Evolutionary conservation across 2,329 filamentous ascomycete genomes (phyloP).

Genomic region (Tolypocladium tundrense): DNA sequence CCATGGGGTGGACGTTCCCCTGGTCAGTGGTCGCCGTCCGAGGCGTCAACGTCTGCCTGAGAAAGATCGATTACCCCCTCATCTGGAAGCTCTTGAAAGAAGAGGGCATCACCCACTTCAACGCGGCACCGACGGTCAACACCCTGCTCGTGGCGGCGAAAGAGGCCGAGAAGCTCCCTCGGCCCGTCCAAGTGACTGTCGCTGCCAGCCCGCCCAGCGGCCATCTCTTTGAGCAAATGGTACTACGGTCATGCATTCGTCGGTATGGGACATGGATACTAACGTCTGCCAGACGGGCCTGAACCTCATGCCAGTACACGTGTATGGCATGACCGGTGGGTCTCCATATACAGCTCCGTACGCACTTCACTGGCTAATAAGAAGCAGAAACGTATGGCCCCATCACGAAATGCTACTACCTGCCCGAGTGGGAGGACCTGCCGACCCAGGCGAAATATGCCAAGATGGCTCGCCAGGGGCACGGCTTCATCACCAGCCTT

Average conservation of each 20-base stretch:
- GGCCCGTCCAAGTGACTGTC: slow-evolving; percentile 76
- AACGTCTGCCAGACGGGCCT: slow-evolving; percentile 33
- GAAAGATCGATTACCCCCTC: slow-evolving; percentile 88
- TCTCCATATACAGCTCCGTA: not conserved
- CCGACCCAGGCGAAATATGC: slow-evolving; percentile 68
- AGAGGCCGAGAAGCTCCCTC: slow-evolving; percentile 59
- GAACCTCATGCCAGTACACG: slow-evolving; percentile 85
- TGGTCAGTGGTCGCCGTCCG: slow-evolving; percentile 89
- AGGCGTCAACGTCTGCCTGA: slow-evolving; percentile 88
- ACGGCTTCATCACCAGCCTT: slow-evolving; percentile 77
- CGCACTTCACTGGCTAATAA: not conserved
- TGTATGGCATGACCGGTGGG: slow-evolving; percentile 64
- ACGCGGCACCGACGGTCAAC: slow-evolving; percentile 92
- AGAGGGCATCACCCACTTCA: slow-evolving; percentile 87
- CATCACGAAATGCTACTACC: slow-evolving; percentile 84
- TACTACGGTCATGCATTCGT: slow-evolving; percentile 14
- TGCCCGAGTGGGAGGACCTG: slow-evolving; percentile 75
- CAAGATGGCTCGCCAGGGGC: slow-evolving; percentile 88
- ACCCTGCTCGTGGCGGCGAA: slow-evolving; percentile 76
- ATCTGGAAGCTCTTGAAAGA: slow-evolving; percentile 86
- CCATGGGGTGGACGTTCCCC: slow-evolving; percentile 75
- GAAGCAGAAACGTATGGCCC: slow-evolving; percentile 78
- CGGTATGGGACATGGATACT: not conserved
- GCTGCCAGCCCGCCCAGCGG: slow-evolving; percentile 85
- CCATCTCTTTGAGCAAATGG: slow-evolving; percentile 91